Evolutionary conservation across 345 rosid species (phyloP).

Genomic region (Carallia brachiata): DNA sequence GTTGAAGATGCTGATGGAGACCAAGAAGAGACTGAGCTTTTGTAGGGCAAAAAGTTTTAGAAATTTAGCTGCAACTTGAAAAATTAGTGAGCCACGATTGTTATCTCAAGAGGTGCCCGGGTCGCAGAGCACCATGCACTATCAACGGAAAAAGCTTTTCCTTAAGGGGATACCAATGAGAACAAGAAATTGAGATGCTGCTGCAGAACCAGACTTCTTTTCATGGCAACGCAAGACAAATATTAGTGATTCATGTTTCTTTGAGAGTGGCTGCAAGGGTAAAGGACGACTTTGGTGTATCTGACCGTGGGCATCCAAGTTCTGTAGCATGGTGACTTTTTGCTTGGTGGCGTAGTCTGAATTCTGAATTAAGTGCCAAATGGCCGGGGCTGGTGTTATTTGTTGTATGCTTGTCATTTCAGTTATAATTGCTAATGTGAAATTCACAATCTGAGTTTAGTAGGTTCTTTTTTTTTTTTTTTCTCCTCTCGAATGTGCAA

Average conservation of each 20-base stretch:
- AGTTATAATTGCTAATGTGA: too few species aligned
- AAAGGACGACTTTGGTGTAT: too few species aligned
- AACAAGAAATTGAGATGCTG: background rate
- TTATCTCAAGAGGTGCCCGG: background rate
- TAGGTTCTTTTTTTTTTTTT: too few species aligned
- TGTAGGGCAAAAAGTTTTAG: slow-evolving; percentile 29
- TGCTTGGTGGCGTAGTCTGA: too few species aligned
- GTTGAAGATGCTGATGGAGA: slow-evolving; percentile 96
- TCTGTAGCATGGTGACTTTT: too few species aligned
- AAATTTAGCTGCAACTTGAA: background rate
- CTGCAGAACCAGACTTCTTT: background rate
- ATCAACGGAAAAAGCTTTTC: background rate
- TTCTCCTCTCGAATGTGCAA: too few species aligned
- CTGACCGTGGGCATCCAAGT: too few species aligned
- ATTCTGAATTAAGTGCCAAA: too few species aligned
- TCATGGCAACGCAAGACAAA: background rate
- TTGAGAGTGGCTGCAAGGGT: too few species aligned
- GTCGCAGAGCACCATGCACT: background rate
- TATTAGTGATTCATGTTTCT: background rate
- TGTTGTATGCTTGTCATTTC: too few species aligned
- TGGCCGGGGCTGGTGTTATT: too few species aligned
- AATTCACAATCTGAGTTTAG: too few species aligned
- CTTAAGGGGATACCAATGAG: background rate
- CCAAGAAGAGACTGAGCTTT: slow-evolving; percentile 83
- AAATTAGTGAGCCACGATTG: background rate